Evolutionary conservation across 352 stramenopile genomes (phyloP), one percentile per base, ranked within the genome.

Genomic region (Phytophthora pinifolia): DNA sequence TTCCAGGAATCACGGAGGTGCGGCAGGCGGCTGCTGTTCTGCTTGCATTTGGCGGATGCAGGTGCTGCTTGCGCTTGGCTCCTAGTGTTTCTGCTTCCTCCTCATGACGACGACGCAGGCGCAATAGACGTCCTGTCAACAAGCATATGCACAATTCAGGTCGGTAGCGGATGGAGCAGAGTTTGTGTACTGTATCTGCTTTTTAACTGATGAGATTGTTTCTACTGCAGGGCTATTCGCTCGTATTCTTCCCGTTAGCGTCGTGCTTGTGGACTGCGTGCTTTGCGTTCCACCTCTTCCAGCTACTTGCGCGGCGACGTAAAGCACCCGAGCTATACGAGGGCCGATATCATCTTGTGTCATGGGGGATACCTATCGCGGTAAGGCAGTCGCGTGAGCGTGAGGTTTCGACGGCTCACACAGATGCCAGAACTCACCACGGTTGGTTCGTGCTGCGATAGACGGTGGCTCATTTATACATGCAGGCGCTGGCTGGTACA

Each of bases 281-380:
- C 55, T 92, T 92, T 52, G 77, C 79, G 1, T 89, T 86, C 55
- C 77, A 92, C 51, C 64, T 92, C 25, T 86, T 83, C 59, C 78
- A 88, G 49, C 72, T 92, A 46, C 61, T 92, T 2, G 64, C 64
- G 2, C 71, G 68, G 13, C 49, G 56, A 22, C 62, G 45, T 30
- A 86, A 89, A 51, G 67, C 66, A 0, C 76, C 81, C 0, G 81
- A 92, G 55, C 57, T 88, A 9, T 89, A 86, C 44, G 81, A 92
- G 46, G 42, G 59, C 27, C 73, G 79, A 18, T 92, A 92, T 54
- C 69, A 89, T 22, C n/a, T 88, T 22, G 30, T 92, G 8, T 57
- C 81, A 0, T 92, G 81, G 81, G 81, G 81, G 4, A 62, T 89
- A 36, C 81, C 81, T 20, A 30, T 59, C 1, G 51, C 66, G 38